Conservation (phyloP, 2,329 filamentous ascomycete genomes). For the Microsporum ferrugineum region DNA sequence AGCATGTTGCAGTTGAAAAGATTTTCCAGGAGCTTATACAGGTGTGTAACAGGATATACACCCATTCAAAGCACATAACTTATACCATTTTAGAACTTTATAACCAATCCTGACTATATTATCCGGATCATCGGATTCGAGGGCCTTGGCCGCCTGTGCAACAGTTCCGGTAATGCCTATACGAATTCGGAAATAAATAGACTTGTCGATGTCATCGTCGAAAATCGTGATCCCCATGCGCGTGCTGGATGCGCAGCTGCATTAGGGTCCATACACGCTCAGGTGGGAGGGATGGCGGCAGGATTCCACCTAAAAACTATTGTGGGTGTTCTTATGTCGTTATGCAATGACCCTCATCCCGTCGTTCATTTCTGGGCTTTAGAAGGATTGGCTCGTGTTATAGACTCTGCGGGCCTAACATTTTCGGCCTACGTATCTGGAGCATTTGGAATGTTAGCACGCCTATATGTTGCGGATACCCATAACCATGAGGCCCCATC, state of each 20-base stretch:
- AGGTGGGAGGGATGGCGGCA: conserved; percentile 94
- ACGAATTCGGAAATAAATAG: conserved; percentile 84
- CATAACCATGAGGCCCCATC: conserved; percentile 77
- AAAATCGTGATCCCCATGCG: conserved; percentile 84
- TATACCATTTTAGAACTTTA: conserved; percentile 44
- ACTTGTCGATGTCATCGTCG: conserved; percentile 85
- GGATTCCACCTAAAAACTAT: conserved; percentile 95
- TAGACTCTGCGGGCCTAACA: conserved; percentile 82
- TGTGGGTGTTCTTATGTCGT: conserved; percentile 92
- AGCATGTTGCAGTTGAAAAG: conserved; percentile 65
- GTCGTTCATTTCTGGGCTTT: conserved; percentile 94
- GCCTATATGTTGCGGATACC: conserved; percentile 81
- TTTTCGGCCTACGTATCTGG: conserved; percentile 86
- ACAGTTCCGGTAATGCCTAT: conserved; percentile 69
- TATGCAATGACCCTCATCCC: conserved; percentile 90
- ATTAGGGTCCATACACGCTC: conserved; percentile 82
- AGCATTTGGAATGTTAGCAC: conserved; percentile 84
- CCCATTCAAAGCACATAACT: background rate
- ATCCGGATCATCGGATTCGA: conserved; percentile 77
- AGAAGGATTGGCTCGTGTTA: conserved; percentile 72
- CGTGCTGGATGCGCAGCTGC: conserved; percentile 91
- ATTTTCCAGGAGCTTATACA: conserved; percentile 58
- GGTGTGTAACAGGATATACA: conserved; percentile 40
- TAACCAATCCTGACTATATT: conserved; percentile 73
- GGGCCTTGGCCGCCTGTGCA: conserved; percentile 76